Evolutionary conservation across 768 basidiomycete species (phyloP).

Genomic region (Amanita polypyramis): DNA sequence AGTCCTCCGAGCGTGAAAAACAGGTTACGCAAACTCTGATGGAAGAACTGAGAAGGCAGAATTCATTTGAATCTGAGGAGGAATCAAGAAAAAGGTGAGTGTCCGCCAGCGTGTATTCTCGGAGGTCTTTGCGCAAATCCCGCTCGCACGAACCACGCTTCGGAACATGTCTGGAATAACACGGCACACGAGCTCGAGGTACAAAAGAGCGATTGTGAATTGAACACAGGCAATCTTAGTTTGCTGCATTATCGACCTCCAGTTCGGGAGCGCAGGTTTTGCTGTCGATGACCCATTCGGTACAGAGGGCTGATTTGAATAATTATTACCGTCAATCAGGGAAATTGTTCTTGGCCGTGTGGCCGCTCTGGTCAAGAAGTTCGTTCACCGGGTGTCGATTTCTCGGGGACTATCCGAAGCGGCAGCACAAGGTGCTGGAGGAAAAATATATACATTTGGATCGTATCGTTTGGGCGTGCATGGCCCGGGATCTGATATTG

Average conservation of each 20-base stretch:
- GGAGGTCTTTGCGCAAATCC: conserved; percentile 1
- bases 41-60: conserved; percentile 80
- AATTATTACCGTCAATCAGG: conserved; percentile 34
- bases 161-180: neutral
- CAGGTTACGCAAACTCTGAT: conserved; percentile 79
- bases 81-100: conserved; percentile 82
- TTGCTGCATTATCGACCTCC: neutral
- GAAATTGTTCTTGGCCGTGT: conserved; percentile 90
- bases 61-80: conserved; percentile 83
- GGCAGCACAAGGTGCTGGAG: conserved; percentile 83
- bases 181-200: neutral
- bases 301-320: neutral
- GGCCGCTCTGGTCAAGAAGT: conserved; percentile 82
- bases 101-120: conserved; percentile 3
- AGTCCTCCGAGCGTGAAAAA: conserved; percentile 71
- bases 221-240: neutral
- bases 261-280: neutral
- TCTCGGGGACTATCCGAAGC: conserved; percentile 77
- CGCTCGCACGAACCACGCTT: conserved; percentile 2
- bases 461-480: conserved; percentile 98
- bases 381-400: conserved; percentile 77
- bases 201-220: neutral
- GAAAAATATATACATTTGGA: conserved; percentile 98
- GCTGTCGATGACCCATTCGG: neutral
- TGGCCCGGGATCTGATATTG: conserved; percentile 92